Evolutionary conservation across 2,329 filamentous ascomycete species (phyloP).

Genomic region (Periconia sp.): DNA sequence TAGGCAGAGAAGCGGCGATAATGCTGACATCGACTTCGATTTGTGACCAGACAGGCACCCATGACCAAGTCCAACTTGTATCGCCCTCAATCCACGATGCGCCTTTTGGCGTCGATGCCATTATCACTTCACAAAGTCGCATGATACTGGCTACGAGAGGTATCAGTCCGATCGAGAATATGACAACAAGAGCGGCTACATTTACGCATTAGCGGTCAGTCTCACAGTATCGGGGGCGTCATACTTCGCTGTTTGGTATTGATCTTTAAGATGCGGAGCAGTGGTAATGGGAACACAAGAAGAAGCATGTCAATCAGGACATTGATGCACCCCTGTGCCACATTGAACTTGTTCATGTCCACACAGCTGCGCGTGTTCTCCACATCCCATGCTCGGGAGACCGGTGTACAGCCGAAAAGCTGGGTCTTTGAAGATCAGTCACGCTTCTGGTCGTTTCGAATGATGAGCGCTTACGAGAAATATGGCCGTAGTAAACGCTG

Average conservation of each 20-base stretch:
- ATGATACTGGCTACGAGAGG: constrained; percentile 34
- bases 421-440: constrained; percentile 18
- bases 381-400: constrained; percentile 28
- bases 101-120: constrained; percentile 16
- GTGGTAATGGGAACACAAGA: constrained; percentile 30
- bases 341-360: constrained; percentile 24
- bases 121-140: constrained; percentile 32
- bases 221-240: neutral
- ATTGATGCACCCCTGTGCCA: constrained; percentile 29
- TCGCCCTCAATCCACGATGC: constrained; percentile 24
- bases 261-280: constrained; percentile 30
- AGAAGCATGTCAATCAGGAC: constrained; percentile 30
- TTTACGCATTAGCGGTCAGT: neutral
- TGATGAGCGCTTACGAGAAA: constrained; percentile 22
- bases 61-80: constrained; percentile 32
- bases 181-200: constrained; percentile 28
- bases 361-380: constrained; percentile 23
- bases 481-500: constrained; percentile 24
- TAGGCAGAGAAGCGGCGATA: constrained; percentile 33
- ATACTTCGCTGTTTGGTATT: constrained; percentile 32
- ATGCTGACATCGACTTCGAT: constrained; percentile 39
- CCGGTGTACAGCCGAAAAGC: constrained; percentile 27
- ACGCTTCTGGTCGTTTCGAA: neutral
- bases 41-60: constrained; percentile 38
- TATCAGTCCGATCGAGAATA: constrained; percentile 34